Percentiles rank a stretch among this genome's conserved stretches.
phyloP scores from a whole-genome alignment of 2,329 filamentous ascomycete genomes.

The Onygenales sp. region DNA sequence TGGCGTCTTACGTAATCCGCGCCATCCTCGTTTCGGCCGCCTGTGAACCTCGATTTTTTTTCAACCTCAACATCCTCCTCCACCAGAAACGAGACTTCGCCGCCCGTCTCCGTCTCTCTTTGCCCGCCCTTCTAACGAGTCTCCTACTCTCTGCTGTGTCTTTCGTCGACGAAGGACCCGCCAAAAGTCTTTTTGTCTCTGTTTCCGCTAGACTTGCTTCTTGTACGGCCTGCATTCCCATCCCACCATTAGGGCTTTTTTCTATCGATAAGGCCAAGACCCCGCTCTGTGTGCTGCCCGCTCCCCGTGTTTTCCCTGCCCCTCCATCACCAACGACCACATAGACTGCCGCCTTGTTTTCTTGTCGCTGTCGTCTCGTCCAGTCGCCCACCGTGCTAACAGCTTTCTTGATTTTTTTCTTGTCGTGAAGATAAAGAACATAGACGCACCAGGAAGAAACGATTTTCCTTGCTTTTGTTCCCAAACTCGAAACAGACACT shows the following conservation, averaged over 20 bases:
- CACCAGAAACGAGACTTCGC: constrained; percentile 4
- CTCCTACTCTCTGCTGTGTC: constrained; percentile 8
- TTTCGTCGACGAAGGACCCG: background rate
- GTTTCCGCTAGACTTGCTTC: constrained; percentile 3
- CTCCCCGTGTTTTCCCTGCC: constrained; percentile 16
- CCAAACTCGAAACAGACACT: constrained; percentile 1
- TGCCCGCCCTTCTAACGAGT: constrained; percentile 4
- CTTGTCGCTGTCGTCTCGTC: constrained; percentile 7
- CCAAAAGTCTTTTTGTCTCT: constrained; percentile 5
- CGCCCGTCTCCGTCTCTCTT: constrained; percentile 7
- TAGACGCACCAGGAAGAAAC: background rate
- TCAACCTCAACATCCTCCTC: background rate
- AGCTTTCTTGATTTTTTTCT: constrained; percentile 9
- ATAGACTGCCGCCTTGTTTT: constrained; percentile 10
- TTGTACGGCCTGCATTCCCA: background rate
- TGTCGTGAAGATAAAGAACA: constrained; percentile 4
- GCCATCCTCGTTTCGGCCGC: background rate
- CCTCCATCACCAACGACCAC: constrained; percentile 7
- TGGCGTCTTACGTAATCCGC: constrained; percentile 1
- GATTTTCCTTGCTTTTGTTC: background rate
- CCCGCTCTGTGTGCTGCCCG: constrained; percentile 13
- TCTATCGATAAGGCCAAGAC: constrained; percentile 34
- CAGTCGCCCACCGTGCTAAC: background rate
- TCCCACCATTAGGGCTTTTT: constrained; percentile 15
- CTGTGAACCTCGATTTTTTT: background rate